Conservation (phyloP, 2,329 filamentous ascomycete genomes). For the Clonostachys byssicola region DNA sequence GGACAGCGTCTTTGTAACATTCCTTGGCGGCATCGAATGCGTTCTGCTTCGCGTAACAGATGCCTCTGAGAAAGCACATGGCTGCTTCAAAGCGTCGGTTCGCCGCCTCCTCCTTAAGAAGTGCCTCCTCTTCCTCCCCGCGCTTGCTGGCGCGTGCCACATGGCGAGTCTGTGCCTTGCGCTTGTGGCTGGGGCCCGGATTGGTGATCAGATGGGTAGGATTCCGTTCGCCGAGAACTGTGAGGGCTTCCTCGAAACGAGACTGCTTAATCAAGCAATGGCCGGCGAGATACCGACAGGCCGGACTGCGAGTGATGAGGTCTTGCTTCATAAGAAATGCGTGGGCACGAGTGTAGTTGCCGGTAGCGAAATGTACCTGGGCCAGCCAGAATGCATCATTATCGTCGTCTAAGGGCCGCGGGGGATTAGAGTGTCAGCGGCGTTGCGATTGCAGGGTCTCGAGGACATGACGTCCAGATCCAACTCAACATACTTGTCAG, state of each 20-base stretch:
- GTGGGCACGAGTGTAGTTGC: conserved; percentile 90
- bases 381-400: conserved; percentile 96
- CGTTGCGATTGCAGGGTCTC: background rate
- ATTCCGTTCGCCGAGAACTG: conserved; percentile 85
- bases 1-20: conserved; percentile 95
- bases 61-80: conserved; percentile 92
- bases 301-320: conserved; percentile 74
- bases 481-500: conserved; percentile 69
- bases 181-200: conserved; percentile 26
- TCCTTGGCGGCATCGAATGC: conserved; percentile 96
- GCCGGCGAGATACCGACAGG: conserved; percentile 87
- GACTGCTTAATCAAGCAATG: conserved; percentile 93
- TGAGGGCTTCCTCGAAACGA: conserved; percentile 83
- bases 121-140: conserved; percentile 44
- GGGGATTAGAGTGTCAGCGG: background rate
- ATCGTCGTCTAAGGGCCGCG: conserved; percentile 65
- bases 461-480: background rate
- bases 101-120: conserved; percentile 50
- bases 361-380: conserved; percentile 94
- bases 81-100: conserved; percentile 87
- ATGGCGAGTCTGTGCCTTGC: conserved; percentile 27
- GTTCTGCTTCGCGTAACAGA: conserved; percentile 96
- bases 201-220: conserved; percentile 81
- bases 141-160: conserved; percentile 14
- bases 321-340: conserved; percentile 81